These are phyloP conservation scores for Ustilago cynodontis DNA, from an alignment of 1,284 basidiomycete genomes.

Conservation along the genomic window DNA sequence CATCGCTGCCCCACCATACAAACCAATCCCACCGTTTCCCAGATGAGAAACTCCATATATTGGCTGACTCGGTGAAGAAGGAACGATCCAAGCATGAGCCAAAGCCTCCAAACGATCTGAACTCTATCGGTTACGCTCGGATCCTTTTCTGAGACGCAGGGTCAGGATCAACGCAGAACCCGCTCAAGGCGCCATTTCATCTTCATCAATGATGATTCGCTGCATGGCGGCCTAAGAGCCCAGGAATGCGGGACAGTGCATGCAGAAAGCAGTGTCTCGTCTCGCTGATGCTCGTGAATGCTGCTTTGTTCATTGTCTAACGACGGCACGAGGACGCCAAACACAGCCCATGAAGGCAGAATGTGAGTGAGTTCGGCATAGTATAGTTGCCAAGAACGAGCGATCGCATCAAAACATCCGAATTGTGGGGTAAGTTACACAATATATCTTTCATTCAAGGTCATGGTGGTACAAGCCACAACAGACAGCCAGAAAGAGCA, in stretches of 20 bases:
- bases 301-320: not conserved
- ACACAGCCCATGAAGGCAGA: too few species aligned
- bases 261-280: too few species aligned
- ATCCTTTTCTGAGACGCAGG: too few species aligned
- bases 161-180: too few species aligned
- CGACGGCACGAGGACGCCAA: too few species aligned
- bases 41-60: too few species aligned
- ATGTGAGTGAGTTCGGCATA: not conserved
- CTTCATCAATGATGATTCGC: constrained; percentile 1
- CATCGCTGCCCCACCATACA: not conserved
- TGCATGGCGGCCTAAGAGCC: not conserved
- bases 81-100: too few species aligned
- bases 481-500: not conserved
- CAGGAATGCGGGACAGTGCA: constrained; percentile 2
- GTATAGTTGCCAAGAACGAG: not conserved
- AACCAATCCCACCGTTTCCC: too few species aligned
- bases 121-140: too few species aligned
- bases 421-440: constrained; percentile 1
- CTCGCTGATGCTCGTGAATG: not conserved
- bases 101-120: too few species aligned
- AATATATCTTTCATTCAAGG: too few species aligned
- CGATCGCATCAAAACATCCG: not conserved
- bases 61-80: too few species aligned
- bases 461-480: constrained; percentile 1
- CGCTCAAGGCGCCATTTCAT: not conserved